These are phyloP conservation scores for Medicago truncatula DNA, from an alignment of 306 rosid genomes.

Conservation along the genomic window DNA sequence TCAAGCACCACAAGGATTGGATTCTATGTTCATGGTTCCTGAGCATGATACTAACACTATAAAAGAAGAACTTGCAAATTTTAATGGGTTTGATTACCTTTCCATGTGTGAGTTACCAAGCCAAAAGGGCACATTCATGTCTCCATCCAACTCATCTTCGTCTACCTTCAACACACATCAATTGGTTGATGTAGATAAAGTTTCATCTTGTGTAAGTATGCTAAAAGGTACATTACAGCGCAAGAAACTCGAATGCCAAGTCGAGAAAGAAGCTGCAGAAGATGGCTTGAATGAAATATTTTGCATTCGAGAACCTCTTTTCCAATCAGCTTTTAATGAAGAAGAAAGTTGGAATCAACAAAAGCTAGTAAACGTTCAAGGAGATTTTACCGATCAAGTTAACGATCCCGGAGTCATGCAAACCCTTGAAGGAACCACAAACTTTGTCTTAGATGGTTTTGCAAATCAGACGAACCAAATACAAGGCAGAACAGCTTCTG, in stretches of 20 bases:
- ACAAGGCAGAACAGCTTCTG: constrained; percentile 62
- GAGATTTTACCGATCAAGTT: constrained; percentile 54
- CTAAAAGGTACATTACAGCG: constrained; percentile 89
- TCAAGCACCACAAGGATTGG: constrained; percentile 62
- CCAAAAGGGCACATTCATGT: constrained; percentile 70
- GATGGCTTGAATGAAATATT: constrained; percentile 53
- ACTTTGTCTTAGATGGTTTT: constrained; percentile 67
- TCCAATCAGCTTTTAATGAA: constrained; percentile 54
- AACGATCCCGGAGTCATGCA: constrained; percentile 49
- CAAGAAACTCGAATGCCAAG: constrained; percentile 62
- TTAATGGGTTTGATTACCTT: constrained; percentile 59
- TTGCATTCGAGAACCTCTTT: constrained; percentile 52
- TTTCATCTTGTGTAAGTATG: constrained; percentile 89
- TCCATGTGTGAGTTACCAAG: constrained; percentile 58
- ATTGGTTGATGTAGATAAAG: constrained; percentile 72
- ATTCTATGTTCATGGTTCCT: constrained; percentile 55
- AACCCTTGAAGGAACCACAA: constrained; percentile 61
- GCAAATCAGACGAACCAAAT: constrained; percentile 60
- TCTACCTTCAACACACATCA: constrained; percentile 65
- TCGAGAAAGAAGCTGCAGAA: constrained; percentile 60
- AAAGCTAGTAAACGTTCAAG: constrained; percentile 54
- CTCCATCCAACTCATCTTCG: constrained; percentile 82
- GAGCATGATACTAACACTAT: constrained; percentile 46
- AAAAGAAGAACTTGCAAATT: constrained; percentile 59
- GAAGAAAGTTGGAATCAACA: constrained; percentile 56